Evolutionary conservation across 352 stramenopile genomes (phyloP).

Genomic region (Pythium phragmitis): DNA sequence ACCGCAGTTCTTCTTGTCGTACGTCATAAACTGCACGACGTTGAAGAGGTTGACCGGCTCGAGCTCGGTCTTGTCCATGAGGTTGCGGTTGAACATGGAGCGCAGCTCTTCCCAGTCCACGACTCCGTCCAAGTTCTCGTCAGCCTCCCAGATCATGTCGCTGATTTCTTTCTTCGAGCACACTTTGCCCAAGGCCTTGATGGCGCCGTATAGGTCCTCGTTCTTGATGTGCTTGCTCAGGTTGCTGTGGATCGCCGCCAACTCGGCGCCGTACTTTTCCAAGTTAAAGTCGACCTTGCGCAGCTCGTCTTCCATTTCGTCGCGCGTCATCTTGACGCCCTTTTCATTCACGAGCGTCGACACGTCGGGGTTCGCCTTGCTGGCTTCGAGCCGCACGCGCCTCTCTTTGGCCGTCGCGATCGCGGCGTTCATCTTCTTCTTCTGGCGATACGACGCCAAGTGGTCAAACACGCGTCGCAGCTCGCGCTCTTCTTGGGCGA

Average conservation of each 20-base stretch:
- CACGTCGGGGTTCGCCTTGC: constrained; percentile 66
- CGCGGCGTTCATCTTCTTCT: constrained; percentile 63
- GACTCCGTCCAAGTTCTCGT: constrained; percentile 95
- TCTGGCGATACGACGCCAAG: constrained; percentile 89
- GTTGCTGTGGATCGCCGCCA: constrained; percentile 52
- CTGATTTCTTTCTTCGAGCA: constrained; percentile 94
- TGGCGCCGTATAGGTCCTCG: constrained; percentile 91
- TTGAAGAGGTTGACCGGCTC: constrained; percentile 96
- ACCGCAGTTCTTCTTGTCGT: constrained; percentile 94
- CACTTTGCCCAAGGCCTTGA: constrained; percentile 93
- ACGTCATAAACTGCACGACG: constrained; percentile 98
- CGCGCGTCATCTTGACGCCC: constrained; percentile 70
- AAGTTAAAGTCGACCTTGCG: constrained; percentile 53
- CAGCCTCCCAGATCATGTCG: constrained; percentile 98
- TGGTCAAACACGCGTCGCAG: constrained; percentile 94
- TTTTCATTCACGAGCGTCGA: constrained; percentile 79
- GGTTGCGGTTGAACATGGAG: constrained; percentile 96
- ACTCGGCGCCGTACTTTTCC: constrained; percentile 49
- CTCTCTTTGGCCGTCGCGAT: constrained; percentile 55
- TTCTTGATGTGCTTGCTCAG: constrained; percentile 81
- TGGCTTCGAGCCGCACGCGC: constrained; percentile 56
- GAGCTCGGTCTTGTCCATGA: constrained; percentile 93
- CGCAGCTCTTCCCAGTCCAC: constrained; percentile 95
- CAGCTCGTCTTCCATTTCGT: constrained; percentile 82
- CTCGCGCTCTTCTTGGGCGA: constrained; percentile 94